Evolutionary conservation across 768 basidiomycete species (phyloP).

Genomic region (Pleurotus citrinopileatus): DNA sequence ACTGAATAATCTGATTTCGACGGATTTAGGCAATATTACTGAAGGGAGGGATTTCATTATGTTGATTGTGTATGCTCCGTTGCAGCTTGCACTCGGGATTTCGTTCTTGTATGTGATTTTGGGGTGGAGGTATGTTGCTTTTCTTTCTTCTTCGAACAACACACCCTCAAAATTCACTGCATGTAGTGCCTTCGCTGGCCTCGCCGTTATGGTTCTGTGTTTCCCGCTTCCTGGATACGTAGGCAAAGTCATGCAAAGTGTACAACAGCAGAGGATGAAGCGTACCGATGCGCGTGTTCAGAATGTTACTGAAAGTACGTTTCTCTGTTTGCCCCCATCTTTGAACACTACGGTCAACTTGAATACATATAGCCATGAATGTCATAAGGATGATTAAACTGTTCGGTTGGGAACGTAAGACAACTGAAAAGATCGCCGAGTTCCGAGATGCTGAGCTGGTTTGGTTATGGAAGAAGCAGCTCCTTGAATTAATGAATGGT

Average conservation of each 20-base stretch:
- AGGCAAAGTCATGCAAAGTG: slow-evolving; percentile 41
- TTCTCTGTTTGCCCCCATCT: too few species aligned
- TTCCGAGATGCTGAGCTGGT: slow-evolving; percentile 61
- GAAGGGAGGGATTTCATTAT: slow-evolving; percentile 31
- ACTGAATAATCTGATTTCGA: slow-evolving; percentile 73
- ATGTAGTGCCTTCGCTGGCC: slow-evolving; percentile 52
- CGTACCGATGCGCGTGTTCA: slow-evolving; percentile 59
- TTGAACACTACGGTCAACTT: too few species aligned
- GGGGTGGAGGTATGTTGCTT: slow-evolving; percentile 24
- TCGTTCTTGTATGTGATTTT: slow-evolving; percentile 27
- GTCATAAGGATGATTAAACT: slow-evolving; percentile 68
- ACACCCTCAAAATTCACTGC: slow-evolving; percentile 7
- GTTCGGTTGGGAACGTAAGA: slow-evolving; percentile 64
- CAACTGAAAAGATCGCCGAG: slow-evolving; percentile 46
- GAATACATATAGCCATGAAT: slow-evolving; percentile 51
- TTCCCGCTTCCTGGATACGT: slow-evolving; percentile 59
- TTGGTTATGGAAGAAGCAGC: slow-evolving; percentile 49
- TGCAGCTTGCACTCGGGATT: slow-evolving; percentile 19
- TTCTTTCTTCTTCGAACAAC: not conserved
- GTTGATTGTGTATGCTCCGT: slow-evolving; percentile 20
- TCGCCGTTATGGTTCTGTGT: slow-evolving; percentile 45
- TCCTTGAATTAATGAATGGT: slow-evolving; percentile 44
- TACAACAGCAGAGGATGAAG: slow-evolving; percentile 49
- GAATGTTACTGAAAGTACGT: slow-evolving; percentile 54
- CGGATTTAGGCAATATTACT: slow-evolving; percentile 46